Evolutionary conservation across 768 basidiomycete species (phyloP), one percentile per base, ranked within the genome.

Genomic region (Suillus clintonianus): DNA sequence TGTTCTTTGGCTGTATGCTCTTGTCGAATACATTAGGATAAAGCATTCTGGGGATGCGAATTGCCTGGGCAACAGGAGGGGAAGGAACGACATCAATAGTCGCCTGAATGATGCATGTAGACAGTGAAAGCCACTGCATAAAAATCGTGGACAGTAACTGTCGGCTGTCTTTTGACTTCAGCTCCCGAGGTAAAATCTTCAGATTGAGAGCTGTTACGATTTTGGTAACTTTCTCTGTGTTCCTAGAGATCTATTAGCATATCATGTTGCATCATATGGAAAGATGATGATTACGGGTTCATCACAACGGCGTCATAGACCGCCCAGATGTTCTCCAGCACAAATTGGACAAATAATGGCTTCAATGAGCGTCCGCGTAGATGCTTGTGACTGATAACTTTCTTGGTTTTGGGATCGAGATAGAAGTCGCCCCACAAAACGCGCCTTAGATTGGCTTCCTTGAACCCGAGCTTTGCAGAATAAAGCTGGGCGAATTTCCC

Each of bases 361-460:
- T 99, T 99, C 73, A 99, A 77, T 56, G 86, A 83, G 48, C 95
- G 86, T 19, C 95, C 97, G 59, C 85, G 86, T 64, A 98, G 83
- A 76, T 96, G 92, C 77, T 95, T 96, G 76, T 95, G 82, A 69
- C 90, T 92, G 72, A 99, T 89, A 43, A 99, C 92, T 68, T 87
- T 85, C 77, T 97, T 99, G 50, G 91, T 91, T 80, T 98, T 99
- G 0, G 97, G 93, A 75, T 99, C 97, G 59, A 99, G 83, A 77
- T 91, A 99, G 74, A 89, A 99, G 76, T 99, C 97, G 4, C 97
- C 97, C 97, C 97, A 99, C 7, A 99, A 81, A 10, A 95, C 94
- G 58, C 87, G 83, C 63, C 91, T 83, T 42, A 99, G 79, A 71
- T 92, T 96, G 6, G 81, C 81, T 77, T 98, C 97, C 73, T 92